Evolutionary conservation across 2,329 filamentous ascomycete genomes (phyloP).

Genomic region (Penicillium sp.): DNA sequence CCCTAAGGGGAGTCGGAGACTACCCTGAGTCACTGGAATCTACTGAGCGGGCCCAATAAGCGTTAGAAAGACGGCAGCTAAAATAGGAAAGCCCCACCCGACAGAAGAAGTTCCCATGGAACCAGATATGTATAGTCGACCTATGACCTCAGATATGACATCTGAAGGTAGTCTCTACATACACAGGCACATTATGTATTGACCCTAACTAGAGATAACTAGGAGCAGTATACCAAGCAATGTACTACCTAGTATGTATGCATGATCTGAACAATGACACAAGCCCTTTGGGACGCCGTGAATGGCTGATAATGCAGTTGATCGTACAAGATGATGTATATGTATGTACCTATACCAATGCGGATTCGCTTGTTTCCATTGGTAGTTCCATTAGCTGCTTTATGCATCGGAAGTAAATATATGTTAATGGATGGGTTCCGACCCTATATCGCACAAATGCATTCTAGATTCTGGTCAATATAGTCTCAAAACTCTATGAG

Average conservation of each 20-base stretch:
- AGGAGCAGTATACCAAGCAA: too few relatives aligned
- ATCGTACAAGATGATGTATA: background rate
- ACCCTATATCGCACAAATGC: slow-evolving; percentile 5
- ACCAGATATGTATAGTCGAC: background rate
- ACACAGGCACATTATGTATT: background rate
- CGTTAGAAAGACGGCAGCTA: background rate
- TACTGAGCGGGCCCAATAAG: background rate
- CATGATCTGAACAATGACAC: background rate
- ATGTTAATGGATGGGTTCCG: background rate
- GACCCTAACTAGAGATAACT: too few relatives aligned
- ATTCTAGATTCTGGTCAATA: background rate
- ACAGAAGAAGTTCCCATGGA: background rate
- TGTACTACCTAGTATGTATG: background rate
- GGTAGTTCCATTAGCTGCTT: background rate
- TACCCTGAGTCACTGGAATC: background rate
- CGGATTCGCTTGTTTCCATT: slow-evolving; percentile 1
- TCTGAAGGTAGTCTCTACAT: background rate
- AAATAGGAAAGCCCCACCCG: background rate
- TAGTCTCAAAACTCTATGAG: background rate
- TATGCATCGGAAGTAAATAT: background rate
- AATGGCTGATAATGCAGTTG: background rate
- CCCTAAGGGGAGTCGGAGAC: background rate
- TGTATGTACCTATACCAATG: background rate
- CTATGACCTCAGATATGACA: background rate
- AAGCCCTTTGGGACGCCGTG: background rate